Base-by-base conservation (phyloP, 2,329 filamentous ascomycete species). In the Taxawa tesnikishii region DNA sequence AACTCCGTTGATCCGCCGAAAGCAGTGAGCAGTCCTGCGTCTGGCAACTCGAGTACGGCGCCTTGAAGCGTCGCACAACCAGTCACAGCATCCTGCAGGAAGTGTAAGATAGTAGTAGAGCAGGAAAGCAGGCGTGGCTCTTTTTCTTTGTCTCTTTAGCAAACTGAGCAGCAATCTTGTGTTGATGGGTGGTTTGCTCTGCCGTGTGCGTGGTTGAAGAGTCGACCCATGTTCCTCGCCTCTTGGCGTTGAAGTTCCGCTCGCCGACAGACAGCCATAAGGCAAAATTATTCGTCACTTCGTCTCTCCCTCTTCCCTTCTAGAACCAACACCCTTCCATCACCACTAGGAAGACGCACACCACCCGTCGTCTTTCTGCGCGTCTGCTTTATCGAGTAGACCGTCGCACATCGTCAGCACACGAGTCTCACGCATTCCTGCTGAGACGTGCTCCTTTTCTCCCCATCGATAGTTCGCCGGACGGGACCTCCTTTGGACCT, bases 181-280 rank as follows among this genome's bases (percentile, higher is more conserved):
- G n/a, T n/a, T n/a, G n/a, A n/a, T n/a, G n/a, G n/a, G n/a, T n/a
- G n/a, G n/a, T n/a, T n/a, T n/a, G n/a, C n/a, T n/a, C n/a, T n/a
- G n/a, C n/a, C n/a, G n/a, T n/a, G n/a, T n/a, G n/a, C n/a, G n/a
- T n/a, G n/a, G n/a, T n/a, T n/a, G n/a, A 34, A 37, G 15, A 15
- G 6, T 31, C 4, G 11, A 12, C 32, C 19, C 27, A 29, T 28
- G 21, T 8, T 24, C 21, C 26, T 5, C 28, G 16, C 13, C 19
- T 15, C 10, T 15, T n/a, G 21, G 29, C 13, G 19, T 17, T 14
- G 23, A 29, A 23, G 15, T 27, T 33, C 33, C 28, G 30, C 26
- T 26, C 17, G 23, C 33, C 37, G 26, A 13, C 25, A 30, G 28
- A 26, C 32, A 30, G 16, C 18, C 38, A 14, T n/a, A 14, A 27